phyloP scores from a whole-genome alignment of 768 basidiomycete species.

The Collybiopsis luxurians region DNA sequence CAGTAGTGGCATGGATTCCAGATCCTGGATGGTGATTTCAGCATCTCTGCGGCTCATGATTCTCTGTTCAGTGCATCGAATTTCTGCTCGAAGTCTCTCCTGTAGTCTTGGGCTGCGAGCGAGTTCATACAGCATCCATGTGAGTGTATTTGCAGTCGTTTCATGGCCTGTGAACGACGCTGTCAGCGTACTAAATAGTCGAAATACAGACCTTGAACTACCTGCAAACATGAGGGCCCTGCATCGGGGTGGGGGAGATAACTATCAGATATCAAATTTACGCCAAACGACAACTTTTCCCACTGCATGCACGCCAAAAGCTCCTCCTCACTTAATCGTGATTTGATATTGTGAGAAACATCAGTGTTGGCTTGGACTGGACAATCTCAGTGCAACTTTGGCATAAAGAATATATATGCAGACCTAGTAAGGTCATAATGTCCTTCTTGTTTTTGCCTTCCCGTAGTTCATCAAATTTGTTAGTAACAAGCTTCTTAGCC shows the following conservation, averaged over 20 bases:
- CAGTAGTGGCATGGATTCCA: background rate
- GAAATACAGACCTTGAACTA: background rate
- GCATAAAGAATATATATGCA: too few relatives aligned
- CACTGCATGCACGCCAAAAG: too few relatives aligned
- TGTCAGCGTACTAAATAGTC: background rate
- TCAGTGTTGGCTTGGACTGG: constrained; percentile 16
- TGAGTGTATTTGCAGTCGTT: background rate
- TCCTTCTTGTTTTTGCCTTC: too few relatives aligned
- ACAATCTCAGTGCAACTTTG: background rate
- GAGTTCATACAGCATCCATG: background rate
- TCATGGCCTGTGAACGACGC: background rate
- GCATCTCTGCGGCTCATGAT: background rate
- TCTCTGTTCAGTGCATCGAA: background rate
- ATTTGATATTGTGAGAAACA: constrained; percentile 6
- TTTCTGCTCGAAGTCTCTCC: background rate
- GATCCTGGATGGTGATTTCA: background rate
- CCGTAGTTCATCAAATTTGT: too few relatives aligned
- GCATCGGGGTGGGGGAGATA: background rate
- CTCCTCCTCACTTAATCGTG: too few relatives aligned
- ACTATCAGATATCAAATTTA: too few relatives aligned
- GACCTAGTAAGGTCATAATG: too few relatives aligned
- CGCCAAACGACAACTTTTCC: too few relatives aligned
- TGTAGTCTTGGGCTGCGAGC: background rate
- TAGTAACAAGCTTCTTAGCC: too few relatives aligned
- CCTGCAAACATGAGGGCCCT: background rate